Conservation (phyloP, 495 filamentous ascomycete species). For the Trichoderma virens region DNA sequence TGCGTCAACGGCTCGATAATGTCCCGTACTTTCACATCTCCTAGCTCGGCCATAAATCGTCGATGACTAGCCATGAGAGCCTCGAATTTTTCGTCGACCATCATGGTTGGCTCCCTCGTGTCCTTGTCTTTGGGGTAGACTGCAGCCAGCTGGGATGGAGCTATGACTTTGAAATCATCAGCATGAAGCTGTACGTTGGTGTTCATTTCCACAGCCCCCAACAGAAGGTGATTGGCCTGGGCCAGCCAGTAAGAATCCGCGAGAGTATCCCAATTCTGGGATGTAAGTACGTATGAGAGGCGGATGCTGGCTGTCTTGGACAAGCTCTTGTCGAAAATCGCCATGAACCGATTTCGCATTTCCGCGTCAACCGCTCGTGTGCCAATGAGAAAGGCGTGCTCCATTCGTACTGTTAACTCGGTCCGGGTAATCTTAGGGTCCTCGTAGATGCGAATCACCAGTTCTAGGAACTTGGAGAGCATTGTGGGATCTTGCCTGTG, state of each 20-base stretch:
- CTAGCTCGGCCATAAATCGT: constrained; percentile 74
- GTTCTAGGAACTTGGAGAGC: constrained; percentile 83
- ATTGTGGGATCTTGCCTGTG: constrained; percentile 70
- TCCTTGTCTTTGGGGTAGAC: constrained; percentile 74
- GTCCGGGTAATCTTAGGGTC: constrained; percentile 90
- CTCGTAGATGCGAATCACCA: constrained; percentile 96
- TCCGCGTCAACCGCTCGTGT: constrained; percentile 90
- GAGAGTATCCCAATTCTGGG: constrained; percentile 97
- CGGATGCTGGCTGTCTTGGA: constrained; percentile 79
- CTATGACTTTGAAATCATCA: constrained; percentile 74
- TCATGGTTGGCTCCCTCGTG: constrained; percentile 57
- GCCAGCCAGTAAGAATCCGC: constrained; percentile 93
- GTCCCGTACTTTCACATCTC: constrained; percentile 77
- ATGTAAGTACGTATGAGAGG: constrained; percentile 76
- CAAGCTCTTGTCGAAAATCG: constrained; percentile 85
- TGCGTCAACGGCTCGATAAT: constrained; percentile 87
- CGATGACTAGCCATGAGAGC: constrained; percentile 66
- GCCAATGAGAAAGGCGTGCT: constrained; percentile 95
- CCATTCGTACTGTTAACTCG: constrained; percentile 90
- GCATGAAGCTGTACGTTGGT: constrained; percentile 62
- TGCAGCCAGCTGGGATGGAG: constrained; percentile 59
- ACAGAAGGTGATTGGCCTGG: constrained; percentile 83
- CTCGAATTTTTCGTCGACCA: constrained; percentile 76
- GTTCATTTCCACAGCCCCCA: constrained; percentile 85
- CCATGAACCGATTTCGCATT: constrained; percentile 93